phyloP scores from a whole-genome alignment of 2,329 filamentous ascomycete species.

The Allantophomopsis lycopodina region DNA sequence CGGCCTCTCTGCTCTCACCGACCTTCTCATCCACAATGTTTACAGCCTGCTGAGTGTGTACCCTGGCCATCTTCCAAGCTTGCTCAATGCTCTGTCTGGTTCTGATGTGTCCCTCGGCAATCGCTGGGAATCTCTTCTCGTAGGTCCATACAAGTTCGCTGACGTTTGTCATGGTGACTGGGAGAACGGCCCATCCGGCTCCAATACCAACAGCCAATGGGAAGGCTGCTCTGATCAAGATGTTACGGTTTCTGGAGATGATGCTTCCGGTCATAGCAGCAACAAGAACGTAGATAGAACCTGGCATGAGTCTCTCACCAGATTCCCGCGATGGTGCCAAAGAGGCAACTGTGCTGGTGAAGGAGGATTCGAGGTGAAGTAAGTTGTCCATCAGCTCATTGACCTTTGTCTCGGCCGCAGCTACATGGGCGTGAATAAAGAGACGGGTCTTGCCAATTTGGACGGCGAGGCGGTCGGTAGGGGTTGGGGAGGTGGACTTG shows the following conservation, averaged over 20 bases:
- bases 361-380: conserved; percentile 75
- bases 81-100: conserved; percentile 55
- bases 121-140: conserved; percentile 73
- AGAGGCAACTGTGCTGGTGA: conserved; percentile 79
- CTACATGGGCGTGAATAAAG: conserved; percentile 64
- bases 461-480: conserved; percentile 76
- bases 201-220: conserved; percentile 71
- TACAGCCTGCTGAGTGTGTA: conserved; percentile 58
- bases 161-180: conserved; percentile 82
- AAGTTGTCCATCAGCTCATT: conserved; percentile 71
- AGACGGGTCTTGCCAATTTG: conserved; percentile 73
- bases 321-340: conserved; percentile 76
- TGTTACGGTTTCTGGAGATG: conserved; percentile 72
- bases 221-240: conserved; percentile 63
- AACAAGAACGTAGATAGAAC: conserved; percentile 82
- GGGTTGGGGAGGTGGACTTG: conserved; percentile 44
- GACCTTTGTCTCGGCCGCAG: conserved; percentile 64
- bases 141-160: conserved; percentile 81
- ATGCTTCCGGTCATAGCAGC: conserved; percentile 93
- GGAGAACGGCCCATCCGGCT: conserved; percentile 73
- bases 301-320: conserved; percentile 81
- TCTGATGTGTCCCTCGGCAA: conserved; percentile 70
- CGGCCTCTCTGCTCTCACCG: conserved; percentile 54
- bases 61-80: conserved; percentile 59
- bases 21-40: conserved; percentile 73